Evolutionary conservation across 2,329 filamentous ascomycete species (phyloP).

Genomic region (Colletotrichum horii): DNA sequence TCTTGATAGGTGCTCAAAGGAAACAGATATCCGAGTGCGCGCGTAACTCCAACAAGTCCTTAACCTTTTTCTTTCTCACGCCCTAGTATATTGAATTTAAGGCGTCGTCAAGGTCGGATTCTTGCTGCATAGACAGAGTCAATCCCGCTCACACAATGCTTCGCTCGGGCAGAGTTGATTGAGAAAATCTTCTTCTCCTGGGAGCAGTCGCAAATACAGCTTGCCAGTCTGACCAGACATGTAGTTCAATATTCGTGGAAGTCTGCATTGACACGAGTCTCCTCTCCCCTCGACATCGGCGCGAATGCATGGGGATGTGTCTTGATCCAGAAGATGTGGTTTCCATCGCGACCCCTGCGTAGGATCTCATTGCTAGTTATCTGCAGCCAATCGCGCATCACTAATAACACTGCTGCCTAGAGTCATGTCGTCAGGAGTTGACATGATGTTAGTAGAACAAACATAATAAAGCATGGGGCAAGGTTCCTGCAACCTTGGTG

Average conservation of each 20-base stretch:
- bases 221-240: background rate
- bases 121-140: background rate
- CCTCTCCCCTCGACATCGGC: background rate
- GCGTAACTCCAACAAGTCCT: background rate
- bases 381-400: too few species aligned
- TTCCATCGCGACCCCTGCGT: too few species aligned
- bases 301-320: background rate
- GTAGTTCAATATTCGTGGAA: background rate
- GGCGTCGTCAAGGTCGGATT: background rate
- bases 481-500: background rate
- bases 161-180: background rate
- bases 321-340: background rate
- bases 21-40: background rate
- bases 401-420: too few species aligned
- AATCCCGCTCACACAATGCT: background rate
- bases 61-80: accelerated
- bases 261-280: background rate
- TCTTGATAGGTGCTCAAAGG: background rate
- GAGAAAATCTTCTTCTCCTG: background rate
- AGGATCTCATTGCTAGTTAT: too few species aligned
- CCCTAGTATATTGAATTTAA: background rate
- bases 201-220: background rate
- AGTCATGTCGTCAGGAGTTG: too few species aligned
- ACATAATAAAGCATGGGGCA: background rate
- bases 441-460: too few species aligned